phyloP scores from a whole-genome alignment of 495 filamentous ascomycete genomes.

The Cudoniella acicularis region DNA sequence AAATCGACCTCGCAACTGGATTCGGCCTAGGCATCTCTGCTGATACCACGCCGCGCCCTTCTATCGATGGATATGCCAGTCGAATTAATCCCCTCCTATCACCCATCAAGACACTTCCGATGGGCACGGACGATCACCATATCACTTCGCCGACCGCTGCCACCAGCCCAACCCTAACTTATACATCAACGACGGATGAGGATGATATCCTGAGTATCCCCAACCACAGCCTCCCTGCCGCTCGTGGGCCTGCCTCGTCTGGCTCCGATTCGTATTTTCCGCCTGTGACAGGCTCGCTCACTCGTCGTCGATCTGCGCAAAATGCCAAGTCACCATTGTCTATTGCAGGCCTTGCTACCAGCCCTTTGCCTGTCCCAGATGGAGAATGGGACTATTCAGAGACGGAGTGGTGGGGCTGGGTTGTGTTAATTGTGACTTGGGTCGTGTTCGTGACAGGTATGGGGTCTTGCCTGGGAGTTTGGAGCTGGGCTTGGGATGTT shows the following conservation, averaged over 20 bases:
- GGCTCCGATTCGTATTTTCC: conserved; percentile 65
- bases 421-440: conserved; percentile 86
- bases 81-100: conserved; percentile 28
- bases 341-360: conserved; percentile 39
- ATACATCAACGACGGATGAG: conserved; percentile 74
- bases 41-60: conserved; percentile 43
- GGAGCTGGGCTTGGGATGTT: conserved; percentile 99
- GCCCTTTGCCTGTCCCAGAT: conserved; percentile 36
- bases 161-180: conserved; percentile 56
- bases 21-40: conserved; percentile 45
- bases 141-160: conserved; percentile 25
- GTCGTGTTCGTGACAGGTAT: conserved; percentile 92
- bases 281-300: conserved; percentile 32
- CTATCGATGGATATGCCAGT: conserved; percentile 38
- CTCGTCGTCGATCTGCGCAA: conserved; percentile 47
- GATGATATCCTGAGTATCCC: conserved; percentile 66
- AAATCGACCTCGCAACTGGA: conserved; percentile 17
- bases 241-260: conserved; percentile 45
- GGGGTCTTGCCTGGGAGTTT: conserved; percentile 94
- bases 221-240: conserved; percentile 28
- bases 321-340: conserved; percentile 61
- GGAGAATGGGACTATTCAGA: conserved; percentile 81
- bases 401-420: conserved; percentile 96
- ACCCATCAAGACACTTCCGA: conserved; percentile 26
- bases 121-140: conserved; percentile 20